Conservation (phyloP, 345 rosid genomes). For the Gossypium longicalyx region DNA sequence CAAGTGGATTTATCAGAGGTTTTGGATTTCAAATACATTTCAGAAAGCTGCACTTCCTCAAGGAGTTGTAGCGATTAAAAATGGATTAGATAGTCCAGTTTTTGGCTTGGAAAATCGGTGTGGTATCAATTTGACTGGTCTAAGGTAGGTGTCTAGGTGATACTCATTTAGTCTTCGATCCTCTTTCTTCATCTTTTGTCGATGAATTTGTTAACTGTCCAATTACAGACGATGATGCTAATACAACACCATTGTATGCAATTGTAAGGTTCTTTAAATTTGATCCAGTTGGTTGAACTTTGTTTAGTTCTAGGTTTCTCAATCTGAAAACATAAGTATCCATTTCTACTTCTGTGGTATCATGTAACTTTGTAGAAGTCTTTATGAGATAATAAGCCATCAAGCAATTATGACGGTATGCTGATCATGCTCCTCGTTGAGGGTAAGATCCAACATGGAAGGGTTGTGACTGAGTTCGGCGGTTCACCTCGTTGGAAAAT, state of each 20-base stretch:
- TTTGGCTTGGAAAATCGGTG: constrained; percentile 68
- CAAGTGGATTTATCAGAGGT: constrained; percentile 72
- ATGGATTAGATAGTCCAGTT: constrained; percentile 33
- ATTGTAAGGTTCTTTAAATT: neutral
- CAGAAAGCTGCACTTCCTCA: constrained; percentile 44
- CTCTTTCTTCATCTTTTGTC: neutral
- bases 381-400: neutral
- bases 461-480: neutral
- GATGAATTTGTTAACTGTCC: neutral
- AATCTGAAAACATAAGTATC: neutral
- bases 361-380: too few relatives aligned
- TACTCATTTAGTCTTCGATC: neutral
- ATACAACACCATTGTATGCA: neutral
- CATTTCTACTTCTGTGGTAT: neutral
- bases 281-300: neutral
- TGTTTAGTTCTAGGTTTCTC: neutral
- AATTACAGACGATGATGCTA: neutral
- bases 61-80: constrained; percentile 33
- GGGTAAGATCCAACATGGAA: too few relatives aligned
- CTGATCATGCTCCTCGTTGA: neutral
- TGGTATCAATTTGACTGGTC: constrained; percentile 96
- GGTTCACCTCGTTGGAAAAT: too few relatives aligned
- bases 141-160: constrained; percentile 54
- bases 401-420: neutral
- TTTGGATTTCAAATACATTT: constrained; percentile 54